Base-by-base conservation (phyloP, 2,329 filamentous ascomycete species). In the Pseudocercospora fijiensis region DNA sequence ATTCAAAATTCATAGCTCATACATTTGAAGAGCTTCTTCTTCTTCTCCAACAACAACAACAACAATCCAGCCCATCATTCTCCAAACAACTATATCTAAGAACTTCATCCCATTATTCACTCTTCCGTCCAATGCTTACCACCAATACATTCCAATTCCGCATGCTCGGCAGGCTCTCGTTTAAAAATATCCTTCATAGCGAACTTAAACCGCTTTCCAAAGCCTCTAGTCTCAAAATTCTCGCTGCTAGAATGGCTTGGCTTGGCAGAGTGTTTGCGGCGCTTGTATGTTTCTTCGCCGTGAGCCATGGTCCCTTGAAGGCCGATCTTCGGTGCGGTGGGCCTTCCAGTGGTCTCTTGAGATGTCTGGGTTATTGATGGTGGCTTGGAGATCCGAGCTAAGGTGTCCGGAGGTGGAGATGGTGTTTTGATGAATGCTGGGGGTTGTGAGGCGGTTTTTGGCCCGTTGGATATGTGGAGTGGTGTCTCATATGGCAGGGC, bases 61-160 rank as follows among this genome's bases (percentile, higher is more conserved):
- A 37, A 6, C n/a, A 30, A 30, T 30, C 7, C 28, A 30, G 28
- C 28, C n/a, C n/a, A n/a, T n/a, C n/a, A n/a, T n/a, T n/a, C n/a
- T n/a, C n/a, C n/a, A n/a, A n/a, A n/a, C n/a, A n/a, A n/a, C n/a
- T n/a, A n/a, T n/a, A n/a, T n/a, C n/a, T n/a, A n/a, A n/a, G n/a
- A n/a, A n/a, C n/a, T n/a, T n/a, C n/a, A n/a, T n/a, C n/a, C n/a
- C n/a, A n/a, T n/a, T 10, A 7, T 13, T 57, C 60, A 64, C 18
- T 74, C 71, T 6, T 75, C 73, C 8, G 73, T 69, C 73, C 73
- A 75, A 47, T 75, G 73, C 9, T 67, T 63, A 51, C 72, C 71
- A 0, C 64, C 65, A 13, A 75, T 73, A 4, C 60, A 61, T 47
- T 72, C 71, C 13, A 68, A 69, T 1, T 69, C 51, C 6, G 56